Evolutionary conservation across 2,329 filamentous ascomycete species (phyloP).

Genomic region (Claviceps paspali): DNA sequence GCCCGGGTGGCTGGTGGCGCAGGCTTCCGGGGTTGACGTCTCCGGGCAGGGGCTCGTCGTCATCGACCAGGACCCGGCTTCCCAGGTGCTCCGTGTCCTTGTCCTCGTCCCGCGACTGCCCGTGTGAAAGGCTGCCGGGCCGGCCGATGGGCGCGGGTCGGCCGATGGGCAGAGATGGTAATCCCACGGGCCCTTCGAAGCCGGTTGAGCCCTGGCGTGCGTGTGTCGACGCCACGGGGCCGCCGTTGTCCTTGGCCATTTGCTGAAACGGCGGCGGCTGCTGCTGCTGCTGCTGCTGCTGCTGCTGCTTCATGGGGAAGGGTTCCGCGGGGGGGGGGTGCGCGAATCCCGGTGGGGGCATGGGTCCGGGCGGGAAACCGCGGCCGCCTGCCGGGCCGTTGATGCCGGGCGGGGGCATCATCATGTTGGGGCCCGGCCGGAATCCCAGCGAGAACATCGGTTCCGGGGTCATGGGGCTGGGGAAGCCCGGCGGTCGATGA

Average conservation of each 20-base stretch:
- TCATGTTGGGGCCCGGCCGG: slow-evolving; percentile 28
- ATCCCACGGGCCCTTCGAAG: slow-evolving; percentile 36
- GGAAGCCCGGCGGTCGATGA: slow-evolving; percentile 30
- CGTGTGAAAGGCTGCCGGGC: slow-evolving; percentile 56
- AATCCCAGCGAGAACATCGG: slow-evolving; percentile 31
- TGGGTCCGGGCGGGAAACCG: slow-evolving; percentile 24
- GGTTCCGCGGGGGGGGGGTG: slow-evolving; percentile 12
- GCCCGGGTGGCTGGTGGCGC: slow-evolving; percentile 37
- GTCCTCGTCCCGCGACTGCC: slow-evolving; percentile 34
- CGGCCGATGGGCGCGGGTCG: slow-evolving; percentile 79
- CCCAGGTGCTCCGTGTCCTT: slow-evolving; percentile 72
- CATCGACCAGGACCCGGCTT: slow-evolving; percentile 75
- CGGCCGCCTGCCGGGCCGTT: slow-evolving; percentile 27
- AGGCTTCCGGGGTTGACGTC: slow-evolving; percentile 18
- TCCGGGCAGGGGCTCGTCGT: slow-evolving; percentile 40
- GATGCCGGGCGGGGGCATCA: slow-evolving; percentile 37
- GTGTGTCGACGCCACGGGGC: slow-evolving; percentile 24
- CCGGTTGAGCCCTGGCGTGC: slow-evolving; percentile 61
- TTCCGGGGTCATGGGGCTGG: slow-evolving; percentile 42
- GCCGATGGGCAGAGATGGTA: slow-evolving; percentile 56
- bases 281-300: no score
- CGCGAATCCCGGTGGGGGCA: slow-evolving; percentile 23
- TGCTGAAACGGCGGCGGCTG: slow-evolving; percentile 15
- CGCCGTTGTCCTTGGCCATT: slow-evolving; percentile 19
- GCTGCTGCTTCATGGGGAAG: slow-evolving; percentile 16